Evolutionary conservation across 2,329 filamentous ascomycete species (phyloP), one percentile per base, ranked within the genome.

Genomic region (Esteya vermicola): DNA sequence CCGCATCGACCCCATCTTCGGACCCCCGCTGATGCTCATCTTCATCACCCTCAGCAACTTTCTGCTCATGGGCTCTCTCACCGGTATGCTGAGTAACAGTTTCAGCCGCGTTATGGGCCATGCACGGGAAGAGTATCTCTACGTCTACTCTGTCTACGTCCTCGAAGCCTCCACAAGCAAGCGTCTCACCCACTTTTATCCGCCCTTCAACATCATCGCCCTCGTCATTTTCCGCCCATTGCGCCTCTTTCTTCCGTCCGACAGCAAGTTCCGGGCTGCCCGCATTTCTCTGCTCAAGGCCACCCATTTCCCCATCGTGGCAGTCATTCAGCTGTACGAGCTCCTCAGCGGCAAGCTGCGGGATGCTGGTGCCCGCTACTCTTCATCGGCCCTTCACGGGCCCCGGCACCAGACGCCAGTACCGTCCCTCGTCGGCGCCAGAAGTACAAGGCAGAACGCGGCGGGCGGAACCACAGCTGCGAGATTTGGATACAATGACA

Each of bases 1-100:
- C 40, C 56, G 72, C 33, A 77, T 78, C 41, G 70, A 75, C 47
- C 65, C 63, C 18, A 41, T 51, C 44, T 75, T 75, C 42, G 68
- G 73, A 14, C 73, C 72, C 21, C 72, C 72, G 6, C 59, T 77
- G 40, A 76, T 77, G 71, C 67, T 85, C 46, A 66, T 85, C 36
- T 89, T 89, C 57, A 72, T 89, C 46, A 81, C 72, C 20, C 64
- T 89, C 52, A 85, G 81, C 33, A 82, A 82, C 43, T 84, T 89
- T 50, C 65, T 91, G 8, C 68, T 91, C 25, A 81, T 85, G 59
- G 84, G 83, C 37, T 83, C 79, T 18, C 62, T 88, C 47, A 86
- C 84, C 28, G 80, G 78, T 65, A 77, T 86, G 62, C 65, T 88
- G 43, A 82, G 77, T 51, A 85, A 85, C 61, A 83, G 75, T 54